Conservation (phyloP, 306 rosid genomes). For the Heteromeles arbutifolia region DNA sequence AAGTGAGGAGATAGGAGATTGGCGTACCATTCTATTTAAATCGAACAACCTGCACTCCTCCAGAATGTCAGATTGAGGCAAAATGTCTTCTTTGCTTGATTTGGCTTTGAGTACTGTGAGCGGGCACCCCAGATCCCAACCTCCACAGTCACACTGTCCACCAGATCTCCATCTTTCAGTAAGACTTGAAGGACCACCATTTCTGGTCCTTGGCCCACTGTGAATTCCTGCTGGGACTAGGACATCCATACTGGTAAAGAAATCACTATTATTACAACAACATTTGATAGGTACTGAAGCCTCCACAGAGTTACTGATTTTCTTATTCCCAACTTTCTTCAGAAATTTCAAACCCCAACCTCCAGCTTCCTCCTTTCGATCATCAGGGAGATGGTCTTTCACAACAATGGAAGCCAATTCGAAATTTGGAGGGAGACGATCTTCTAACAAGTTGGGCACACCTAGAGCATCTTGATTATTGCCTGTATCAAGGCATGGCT, state of each 20-base stretch:
- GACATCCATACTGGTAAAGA: constrained; percentile 60
- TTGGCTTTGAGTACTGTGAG: constrained; percentile 58
- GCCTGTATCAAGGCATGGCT: constrained; percentile 23
- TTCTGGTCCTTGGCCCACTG: constrained; percentile 77
- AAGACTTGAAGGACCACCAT: constrained; percentile 78
- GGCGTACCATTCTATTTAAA: constrained; percentile 52
- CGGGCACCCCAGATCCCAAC: constrained; percentile 99
- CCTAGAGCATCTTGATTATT: constrained; percentile 18
- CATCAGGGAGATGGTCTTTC: constrained; percentile 54
- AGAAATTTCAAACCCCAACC: constrained; percentile 99
- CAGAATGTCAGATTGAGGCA: constrained; percentile 31
- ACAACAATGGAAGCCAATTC: constrained; percentile 78
- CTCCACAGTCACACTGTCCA: constrained; percentile 91
- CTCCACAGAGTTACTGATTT: constrained; percentile 16
- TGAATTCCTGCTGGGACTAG: constrained; percentile 86
- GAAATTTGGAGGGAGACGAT: constrained; percentile 57
- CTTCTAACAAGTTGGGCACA: constrained; percentile 26
- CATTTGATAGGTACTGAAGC: constrained; percentile 28
- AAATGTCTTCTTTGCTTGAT: constrained; percentile 30
- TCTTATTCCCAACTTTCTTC: constrained; percentile 46
- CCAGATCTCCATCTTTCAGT: constrained; percentile 86
- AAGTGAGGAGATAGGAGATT: not conserved
- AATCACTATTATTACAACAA: constrained; percentile 40
- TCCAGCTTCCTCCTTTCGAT: constrained; percentile 41
- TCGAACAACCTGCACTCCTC: constrained; percentile 65